phyloP scores from a whole-genome alignment of 2,329 filamentous ascomycete species.

The Cercospora sesami region DNA sequence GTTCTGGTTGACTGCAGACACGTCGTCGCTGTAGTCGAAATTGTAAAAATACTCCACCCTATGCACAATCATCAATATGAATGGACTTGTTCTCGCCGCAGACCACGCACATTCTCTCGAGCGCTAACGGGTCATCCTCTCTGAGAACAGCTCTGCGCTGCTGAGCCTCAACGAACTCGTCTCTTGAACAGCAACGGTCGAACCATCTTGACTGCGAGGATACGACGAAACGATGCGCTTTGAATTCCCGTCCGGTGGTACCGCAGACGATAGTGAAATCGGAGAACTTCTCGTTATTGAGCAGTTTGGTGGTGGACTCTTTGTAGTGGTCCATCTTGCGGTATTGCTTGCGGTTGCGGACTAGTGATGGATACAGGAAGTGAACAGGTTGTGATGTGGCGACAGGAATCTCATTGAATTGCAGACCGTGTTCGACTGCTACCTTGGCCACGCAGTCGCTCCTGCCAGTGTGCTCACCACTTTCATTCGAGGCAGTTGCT shows the following conservation, averaged over 20 bases:
- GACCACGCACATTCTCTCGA: neutral
- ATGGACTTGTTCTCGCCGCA: too few relatives aligned
- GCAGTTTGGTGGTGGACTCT: neutral
- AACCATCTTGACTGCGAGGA: constrained; percentile 13
- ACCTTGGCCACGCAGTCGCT: neutral
- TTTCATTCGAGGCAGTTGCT: neutral
- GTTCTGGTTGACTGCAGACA: too few relatives aligned
- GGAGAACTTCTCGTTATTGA: neutral
- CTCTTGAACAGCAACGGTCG: neutral
- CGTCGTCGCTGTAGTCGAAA: neutral
- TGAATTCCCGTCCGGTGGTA: constrained; percentile 2
- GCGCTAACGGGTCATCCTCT: neutral
- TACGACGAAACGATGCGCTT: neutral
- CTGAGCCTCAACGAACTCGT: neutral
- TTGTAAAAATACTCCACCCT: constrained; percentile 1
- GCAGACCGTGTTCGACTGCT: neutral
- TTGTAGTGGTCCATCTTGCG: too few relatives aligned
- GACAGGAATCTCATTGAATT: neutral
- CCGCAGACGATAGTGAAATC: constrained; percentile 4
- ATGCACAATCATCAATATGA: neutral
- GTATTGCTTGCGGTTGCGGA: too few relatives aligned
- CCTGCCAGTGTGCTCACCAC: neutral
- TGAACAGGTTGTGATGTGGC: too few relatives aligned
- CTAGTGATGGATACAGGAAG: too few relatives aligned
- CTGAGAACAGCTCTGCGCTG: neutral